A percentile compares a stretch with the other conserved stretches of the same genome.
Conservation (phyloP, 768 basidiomycete species). For the Kwoniella sp. region DNA sequence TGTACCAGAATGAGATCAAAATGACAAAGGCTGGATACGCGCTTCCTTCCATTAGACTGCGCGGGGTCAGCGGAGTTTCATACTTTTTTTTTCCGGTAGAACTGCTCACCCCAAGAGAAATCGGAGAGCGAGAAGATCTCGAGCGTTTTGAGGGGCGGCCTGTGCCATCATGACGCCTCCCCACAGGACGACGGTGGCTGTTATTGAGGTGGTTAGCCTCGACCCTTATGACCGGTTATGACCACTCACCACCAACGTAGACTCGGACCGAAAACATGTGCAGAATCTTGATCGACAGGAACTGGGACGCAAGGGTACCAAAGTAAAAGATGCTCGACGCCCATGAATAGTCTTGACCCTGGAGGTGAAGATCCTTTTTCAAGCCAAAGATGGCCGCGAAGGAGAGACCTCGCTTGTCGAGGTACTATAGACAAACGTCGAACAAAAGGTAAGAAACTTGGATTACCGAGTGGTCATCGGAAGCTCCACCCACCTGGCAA, state of each 20-base stretch:
- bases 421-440: no score
- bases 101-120: constrained; percentile 15
- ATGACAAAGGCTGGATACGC: constrained; percentile 21
- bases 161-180: constrained; percentile 22
- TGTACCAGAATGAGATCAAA: constrained; percentile 27
- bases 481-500: not conserved
- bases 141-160: constrained; percentile 14
- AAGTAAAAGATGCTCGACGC: constrained; percentile 26
- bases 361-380: constrained; percentile 9
- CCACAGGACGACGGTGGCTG: constrained; percentile 20
- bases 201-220: not conserved
- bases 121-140: constrained; percentile 8
- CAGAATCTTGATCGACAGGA: constrained; percentile 14
- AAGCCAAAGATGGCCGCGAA: constrained; percentile 22
- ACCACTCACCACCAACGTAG: constrained; percentile 20
- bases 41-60: constrained; percentile 15
- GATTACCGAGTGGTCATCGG: not conserved
- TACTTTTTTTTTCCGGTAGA: not conserved
- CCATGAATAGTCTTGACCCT: constrained; percentile 18
- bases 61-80: not conserved
- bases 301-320: constrained; percentile 17
- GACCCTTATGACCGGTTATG: no score
- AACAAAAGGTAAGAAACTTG: not conserved
- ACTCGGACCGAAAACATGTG: constrained; percentile 19
- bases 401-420: constrained; percentile 18